These are phyloP conservation scores for Fraxinus sp. DNA, from an alignment of 305 asterid species.

Conservation along the genomic window DNA sequence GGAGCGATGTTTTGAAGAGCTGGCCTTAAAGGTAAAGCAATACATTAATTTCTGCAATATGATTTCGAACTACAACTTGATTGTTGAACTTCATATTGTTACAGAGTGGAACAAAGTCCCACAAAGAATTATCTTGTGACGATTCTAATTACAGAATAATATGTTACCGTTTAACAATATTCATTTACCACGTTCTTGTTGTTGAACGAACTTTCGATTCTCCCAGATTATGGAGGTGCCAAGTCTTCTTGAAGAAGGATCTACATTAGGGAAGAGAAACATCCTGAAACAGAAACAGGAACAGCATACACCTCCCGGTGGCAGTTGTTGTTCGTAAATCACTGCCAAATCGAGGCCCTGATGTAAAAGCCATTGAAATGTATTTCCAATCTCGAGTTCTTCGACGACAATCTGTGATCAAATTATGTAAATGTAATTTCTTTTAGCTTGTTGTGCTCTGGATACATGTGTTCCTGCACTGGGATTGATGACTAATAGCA, in stretches of 20 bases:
- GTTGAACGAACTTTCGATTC: background rate
- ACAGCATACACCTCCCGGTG: conserved; percentile 41
- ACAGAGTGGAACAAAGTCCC: background rate
- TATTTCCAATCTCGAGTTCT: background rate
- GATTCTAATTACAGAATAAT: background rate
- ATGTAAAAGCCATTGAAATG: background rate
- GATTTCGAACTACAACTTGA: no score
- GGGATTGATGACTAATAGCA: background rate
- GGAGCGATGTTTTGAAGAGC: conserved; percentile 74
- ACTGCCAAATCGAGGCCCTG: background rate
- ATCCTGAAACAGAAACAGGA: conserved; percentile 84
- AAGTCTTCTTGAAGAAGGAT: conserved; percentile 88
- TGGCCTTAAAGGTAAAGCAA: conserved; percentile 61
- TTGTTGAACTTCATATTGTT: background rate
- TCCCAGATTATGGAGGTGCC: conserved; percentile 96
- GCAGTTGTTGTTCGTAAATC: conserved; percentile 70
- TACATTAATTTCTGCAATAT: no score
- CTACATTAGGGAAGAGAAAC: conserved; percentile 65
- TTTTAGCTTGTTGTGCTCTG: background rate
- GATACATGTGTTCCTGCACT: background rate
- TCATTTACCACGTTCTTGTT: no score
- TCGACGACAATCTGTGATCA: background rate
- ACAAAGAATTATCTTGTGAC: background rate
- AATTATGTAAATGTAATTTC: background rate
- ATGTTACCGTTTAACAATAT: background rate